A percentile compares a stretch with the other conserved stretches of the same genome.
Evolutionary conservation across 116 monocot species (phyloP).

Genomic region (Iris pallida): DNA sequence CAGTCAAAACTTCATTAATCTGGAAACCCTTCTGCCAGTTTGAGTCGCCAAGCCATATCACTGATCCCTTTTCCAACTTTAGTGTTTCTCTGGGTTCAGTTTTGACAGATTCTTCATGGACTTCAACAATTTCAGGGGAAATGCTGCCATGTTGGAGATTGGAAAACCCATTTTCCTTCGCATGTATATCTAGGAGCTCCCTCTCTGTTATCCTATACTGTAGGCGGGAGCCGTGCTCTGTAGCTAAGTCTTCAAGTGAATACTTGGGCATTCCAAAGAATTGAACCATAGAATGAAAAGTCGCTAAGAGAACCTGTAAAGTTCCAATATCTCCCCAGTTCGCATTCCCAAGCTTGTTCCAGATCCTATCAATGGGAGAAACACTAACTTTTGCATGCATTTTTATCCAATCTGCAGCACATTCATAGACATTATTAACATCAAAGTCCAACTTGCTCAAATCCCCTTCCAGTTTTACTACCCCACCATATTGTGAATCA

Average conservation of each 20-base stretch:
- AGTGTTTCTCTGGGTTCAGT: conserved; percentile 32
- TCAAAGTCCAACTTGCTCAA: conserved; percentile 38
- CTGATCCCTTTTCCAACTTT: conserved; percentile 59
- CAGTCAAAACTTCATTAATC: conserved; percentile 45
- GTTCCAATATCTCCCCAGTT: conserved; percentile 54
- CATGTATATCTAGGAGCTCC: conserved; percentile 38
- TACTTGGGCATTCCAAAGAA: conserved; percentile 34
- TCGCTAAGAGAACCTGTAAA: conserved; percentile 45
- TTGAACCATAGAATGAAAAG: conserved; percentile 41
- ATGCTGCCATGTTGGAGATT: conserved; percentile 43
- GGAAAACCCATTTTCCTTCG: conserved; percentile 58
- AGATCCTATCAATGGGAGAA: conserved; percentile 40
- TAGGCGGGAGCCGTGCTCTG: conserved; percentile 39
- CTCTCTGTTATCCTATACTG: conserved; percentile 42
- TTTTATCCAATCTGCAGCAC: conserved; percentile 43
- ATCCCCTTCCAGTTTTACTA: conserved; percentile 43
- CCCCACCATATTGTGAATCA: conserved; percentile 49
- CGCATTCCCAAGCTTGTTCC: conserved; percentile 58
- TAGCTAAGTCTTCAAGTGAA: conserved; percentile 30
- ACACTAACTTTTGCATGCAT: conserved; percentile 36
- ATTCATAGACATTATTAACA: conserved; percentile 23
- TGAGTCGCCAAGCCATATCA: conserved; percentile 63
- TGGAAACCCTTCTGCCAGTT: conserved; percentile 52
- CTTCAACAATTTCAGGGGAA: conserved; percentile 95
- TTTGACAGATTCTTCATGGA: conserved; percentile 53